These are phyloP conservation scores for Moelleriella libera DNA, from an alignment of 2,329 filamentous ascomycete genomes.

Conservation along the genomic window DNA sequence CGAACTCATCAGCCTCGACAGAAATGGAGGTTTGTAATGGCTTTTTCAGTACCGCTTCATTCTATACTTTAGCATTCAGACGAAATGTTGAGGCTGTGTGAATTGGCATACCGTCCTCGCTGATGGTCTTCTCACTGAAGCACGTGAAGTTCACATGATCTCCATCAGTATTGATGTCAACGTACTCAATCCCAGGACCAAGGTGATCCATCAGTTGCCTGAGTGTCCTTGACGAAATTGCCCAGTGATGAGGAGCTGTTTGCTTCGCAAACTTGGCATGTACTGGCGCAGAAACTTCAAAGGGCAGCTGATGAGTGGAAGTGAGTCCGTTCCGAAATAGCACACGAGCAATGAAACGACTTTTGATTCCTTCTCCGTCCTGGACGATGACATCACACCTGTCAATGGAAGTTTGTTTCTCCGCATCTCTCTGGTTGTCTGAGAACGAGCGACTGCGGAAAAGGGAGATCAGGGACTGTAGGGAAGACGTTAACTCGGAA, in stretches of 20 bases:
- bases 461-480: conserved; percentile 52
- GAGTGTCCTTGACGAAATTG: conserved; percentile 55
- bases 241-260: conserved; percentile 56
- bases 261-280: conserved; percentile 61
- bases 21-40: conserved; percentile 69
- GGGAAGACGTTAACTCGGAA: background rate
- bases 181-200: conserved; percentile 64
- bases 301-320: conserved; percentile 63
- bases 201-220: conserved; percentile 71
- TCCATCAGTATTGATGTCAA: conserved; percentile 63
- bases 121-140: conserved; percentile 66
- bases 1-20: conserved; percentile 63
- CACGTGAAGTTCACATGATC: conserved; percentile 67
- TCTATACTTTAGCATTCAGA: background rate
- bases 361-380: conserved; percentile 56
- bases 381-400: conserved; percentile 61
- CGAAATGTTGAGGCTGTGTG: background rate
- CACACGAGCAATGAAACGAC: conserved; percentile 61
- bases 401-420: conserved; percentile 58
- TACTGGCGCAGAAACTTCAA: conserved; percentile 59
- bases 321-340: conserved; percentile 63
- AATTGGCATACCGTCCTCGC: conserved; percentile 32
- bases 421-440: conserved; percentile 41
- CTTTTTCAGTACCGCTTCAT: conserved; percentile 59
- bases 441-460: conserved; percentile 52